These are phyloP conservation scores for Ascodesmis nigricans DNA, from an alignment of 495 filamentous ascomycete genomes.

Conservation along the genomic window DNA sequence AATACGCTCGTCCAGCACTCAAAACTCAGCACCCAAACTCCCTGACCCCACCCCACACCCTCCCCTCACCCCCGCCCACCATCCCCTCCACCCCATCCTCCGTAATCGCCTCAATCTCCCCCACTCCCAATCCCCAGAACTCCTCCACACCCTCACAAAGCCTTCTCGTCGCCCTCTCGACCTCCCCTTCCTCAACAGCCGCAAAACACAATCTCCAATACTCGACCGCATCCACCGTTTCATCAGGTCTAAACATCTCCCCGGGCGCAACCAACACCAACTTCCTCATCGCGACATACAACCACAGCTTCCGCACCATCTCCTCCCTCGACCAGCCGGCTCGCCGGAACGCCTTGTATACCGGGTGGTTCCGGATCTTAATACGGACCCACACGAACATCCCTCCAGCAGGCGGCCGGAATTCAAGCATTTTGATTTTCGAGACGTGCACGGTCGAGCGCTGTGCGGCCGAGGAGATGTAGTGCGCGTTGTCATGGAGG, in stretches of 20 bases:
- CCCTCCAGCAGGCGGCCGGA: constrained; percentile 60
- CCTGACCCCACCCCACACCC: not conserved
- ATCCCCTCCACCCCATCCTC: constrained; percentile 5
- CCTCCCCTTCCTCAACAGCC: constrained; percentile 47
- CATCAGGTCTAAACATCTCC: constrained; percentile 43
- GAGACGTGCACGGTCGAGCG: constrained; percentile 47
- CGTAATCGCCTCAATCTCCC: constrained; percentile 38
- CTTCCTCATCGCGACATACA: constrained; percentile 45
- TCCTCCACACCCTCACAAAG: constrained; percentile 43
- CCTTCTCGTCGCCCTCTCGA: constrained; percentile 34
- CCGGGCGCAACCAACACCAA: constrained; percentile 46
- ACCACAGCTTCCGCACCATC: constrained; percentile 38
- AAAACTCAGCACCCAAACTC: constrained; percentile 1
- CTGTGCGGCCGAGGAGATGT: constrained; percentile 26
- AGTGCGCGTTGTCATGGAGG: constrained; percentile 40
- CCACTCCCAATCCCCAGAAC: constrained; percentile 50
- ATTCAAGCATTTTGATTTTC: constrained; percentile 47
- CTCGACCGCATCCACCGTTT: constrained; percentile 30
- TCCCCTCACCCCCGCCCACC: not conserved
- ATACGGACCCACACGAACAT: constrained; percentile 81
- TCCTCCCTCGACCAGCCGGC: constrained; percentile 21
- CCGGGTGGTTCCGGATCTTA: constrained; percentile 46
- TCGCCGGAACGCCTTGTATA: constrained; percentile 29
- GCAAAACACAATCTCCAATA: constrained; percentile 72
- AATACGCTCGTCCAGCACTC: too few species aligned